Percentiles rank a stretch among this genome's conserved stretches.
phyloP scores from a whole-genome alignment of 148 eudicot species.

The Arbutus unedo region DNA sequence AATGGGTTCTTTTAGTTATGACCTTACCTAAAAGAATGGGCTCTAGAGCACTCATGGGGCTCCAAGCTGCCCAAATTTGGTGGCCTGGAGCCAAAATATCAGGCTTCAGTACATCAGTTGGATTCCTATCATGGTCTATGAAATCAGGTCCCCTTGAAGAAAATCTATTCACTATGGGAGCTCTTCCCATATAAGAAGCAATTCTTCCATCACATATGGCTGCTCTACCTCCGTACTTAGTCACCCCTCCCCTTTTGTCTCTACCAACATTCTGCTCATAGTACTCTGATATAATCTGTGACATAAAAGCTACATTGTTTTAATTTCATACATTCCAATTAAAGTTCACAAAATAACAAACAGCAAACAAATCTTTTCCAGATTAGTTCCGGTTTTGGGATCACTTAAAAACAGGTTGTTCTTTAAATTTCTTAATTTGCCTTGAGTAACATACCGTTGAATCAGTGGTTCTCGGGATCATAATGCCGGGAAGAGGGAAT shows the following conservation, averaged over 20 bases:
- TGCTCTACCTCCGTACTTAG: slow-evolving; percentile 53
- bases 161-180: slow-evolving; percentile 77
- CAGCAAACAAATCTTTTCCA: background rate
- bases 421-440: no score
- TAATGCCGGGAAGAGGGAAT: slow-evolving; percentile 64
- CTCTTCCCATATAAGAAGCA: slow-evolving; percentile 51
- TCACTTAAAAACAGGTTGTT: background rate
- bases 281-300: slow-evolving; percentile 57
- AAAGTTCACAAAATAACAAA: background rate
- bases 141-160: slow-evolving; percentile 91
- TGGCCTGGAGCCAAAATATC: slow-evolving; percentile 90
- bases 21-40: slow-evolving; percentile 64
- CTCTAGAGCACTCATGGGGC: slow-evolving; percentile 67
- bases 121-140: slow-evolving; percentile 48
- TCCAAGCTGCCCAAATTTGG: slow-evolving; percentile 99
- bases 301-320: background rate
- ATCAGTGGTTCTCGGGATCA: slow-evolving; percentile 76
- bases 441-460: slow-evolving; percentile 35
- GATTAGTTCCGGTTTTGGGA: background rate
- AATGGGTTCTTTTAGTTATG: background rate
- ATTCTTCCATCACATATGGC: slow-evolving; percentile 80
- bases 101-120: slow-evolving; percentile 79
- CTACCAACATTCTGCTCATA: slow-evolving; percentile 57
- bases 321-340: background rate
- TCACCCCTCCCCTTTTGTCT: slow-evolving; percentile 42